Conservation (phyloP, 2,329 filamentous ascomycete genomes). For the Chaetomium olivaceum region DNA sequence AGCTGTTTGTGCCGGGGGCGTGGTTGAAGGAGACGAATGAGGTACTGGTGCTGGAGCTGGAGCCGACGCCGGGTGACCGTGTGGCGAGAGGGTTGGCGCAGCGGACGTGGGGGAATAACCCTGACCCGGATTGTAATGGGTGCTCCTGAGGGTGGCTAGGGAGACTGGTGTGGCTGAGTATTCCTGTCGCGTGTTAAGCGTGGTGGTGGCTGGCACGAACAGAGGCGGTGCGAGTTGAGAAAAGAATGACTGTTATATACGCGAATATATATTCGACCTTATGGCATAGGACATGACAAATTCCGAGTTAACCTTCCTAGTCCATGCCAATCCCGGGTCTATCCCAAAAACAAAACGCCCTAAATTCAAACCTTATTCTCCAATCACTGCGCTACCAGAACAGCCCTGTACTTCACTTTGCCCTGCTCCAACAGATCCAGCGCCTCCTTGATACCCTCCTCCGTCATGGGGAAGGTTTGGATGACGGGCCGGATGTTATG, state of each 20-base stretch:
- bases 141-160: too few relatives aligned
- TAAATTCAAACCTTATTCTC: background rate
- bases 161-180: too few relatives aligned
- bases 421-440: conserved; percentile 20
- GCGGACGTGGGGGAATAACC: too few relatives aligned
- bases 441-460: conserved; percentile 27
- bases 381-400: conserved; percentile 16
- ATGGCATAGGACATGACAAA: too few relatives aligned
- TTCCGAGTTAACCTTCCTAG: background rate
- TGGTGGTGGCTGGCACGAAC: too few relatives aligned
- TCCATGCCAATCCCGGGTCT: background rate
- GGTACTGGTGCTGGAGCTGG: background rate
- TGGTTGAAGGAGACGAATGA: background rate
- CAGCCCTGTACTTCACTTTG: conserved; percentile 26
- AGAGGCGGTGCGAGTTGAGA: too few relatives aligned
- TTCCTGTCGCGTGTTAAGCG: too few relatives aligned
- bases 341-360: background rate
- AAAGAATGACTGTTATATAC: too few relatives aligned
- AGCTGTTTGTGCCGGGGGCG: background rate
- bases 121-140: too few relatives aligned
- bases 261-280: too few relatives aligned
- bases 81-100: too few relatives aligned
- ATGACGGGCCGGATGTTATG: conserved; percentile 55
- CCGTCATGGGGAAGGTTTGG: conserved; percentile 37
- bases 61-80: too few relatives aligned